A percentile compares a stretch with the other conserved stretches of the same genome.
Conservation (phyloP, 345 rosid species). For the Brassica juncea region DNA sequence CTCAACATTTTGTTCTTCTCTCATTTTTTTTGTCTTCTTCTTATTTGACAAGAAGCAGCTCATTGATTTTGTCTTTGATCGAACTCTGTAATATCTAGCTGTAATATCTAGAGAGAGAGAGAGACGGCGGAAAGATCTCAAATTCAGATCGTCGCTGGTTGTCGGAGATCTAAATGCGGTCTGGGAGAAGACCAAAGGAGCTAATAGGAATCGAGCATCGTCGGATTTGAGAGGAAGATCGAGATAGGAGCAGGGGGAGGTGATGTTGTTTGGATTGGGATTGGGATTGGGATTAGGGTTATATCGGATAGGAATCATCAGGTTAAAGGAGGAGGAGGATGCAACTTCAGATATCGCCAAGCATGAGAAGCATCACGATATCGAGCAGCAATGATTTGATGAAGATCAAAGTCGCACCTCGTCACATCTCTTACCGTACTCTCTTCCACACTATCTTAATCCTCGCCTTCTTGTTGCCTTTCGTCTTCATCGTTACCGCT, state of each 20-base stretch:
- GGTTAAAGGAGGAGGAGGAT: conserved; percentile 46
- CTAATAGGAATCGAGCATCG: neutral
- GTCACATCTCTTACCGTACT: conserved; percentile 95
- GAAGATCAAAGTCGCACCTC: conserved; percentile 99
- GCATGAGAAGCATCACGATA: conserved; percentile 99
- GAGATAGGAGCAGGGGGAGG: conserved; percentile 52
- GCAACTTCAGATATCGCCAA: conserved; percentile 99
- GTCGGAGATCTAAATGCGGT: conserved; percentile 57
- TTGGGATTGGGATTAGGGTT: conserved; percentile 33
- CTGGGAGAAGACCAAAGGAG: conserved; percentile 44
- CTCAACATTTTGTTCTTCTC: conserved; percentile 19
- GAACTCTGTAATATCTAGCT: conserved; percentile 10
- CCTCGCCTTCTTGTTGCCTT: conserved; percentile 97
- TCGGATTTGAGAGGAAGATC: conserved; percentile 40
- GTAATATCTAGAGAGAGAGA: neutral
- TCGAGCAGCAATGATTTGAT: conserved; percentile 97
- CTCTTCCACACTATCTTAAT: conserved; percentile 93
- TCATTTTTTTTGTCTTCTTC: conserved; percentile 13
- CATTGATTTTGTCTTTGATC: conserved; percentile 32
- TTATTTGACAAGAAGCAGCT: conserved; percentile 27
- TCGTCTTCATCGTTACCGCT: conserved; percentile 98
- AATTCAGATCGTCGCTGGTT: conserved; percentile 16
- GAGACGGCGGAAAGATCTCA: conserved; percentile 11
- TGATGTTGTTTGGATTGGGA: conserved; percentile 66
- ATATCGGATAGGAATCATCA: neutral